Percentiles rank a stretch among this genome's conserved stretches.
Conservation (phyloP, 805 yeast species). For the Monosporozyma aerobia region DNA sequence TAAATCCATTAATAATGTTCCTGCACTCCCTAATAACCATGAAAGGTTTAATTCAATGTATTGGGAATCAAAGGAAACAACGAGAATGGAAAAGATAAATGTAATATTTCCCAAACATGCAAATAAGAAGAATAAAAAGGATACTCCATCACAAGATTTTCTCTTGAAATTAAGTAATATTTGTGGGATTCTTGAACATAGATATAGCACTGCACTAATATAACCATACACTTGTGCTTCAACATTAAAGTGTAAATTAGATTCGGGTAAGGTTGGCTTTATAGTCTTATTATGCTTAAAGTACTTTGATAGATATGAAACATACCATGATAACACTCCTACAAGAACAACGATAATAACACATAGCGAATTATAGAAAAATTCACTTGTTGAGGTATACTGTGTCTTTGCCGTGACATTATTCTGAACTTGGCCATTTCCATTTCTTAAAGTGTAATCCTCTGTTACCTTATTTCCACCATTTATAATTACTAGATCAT, state of each 20-base stretch:
- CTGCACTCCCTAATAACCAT: slow-evolving; percentile 88
- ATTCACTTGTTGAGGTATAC: slow-evolving; percentile 13
- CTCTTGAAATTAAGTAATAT: slow-evolving; percentile 74
- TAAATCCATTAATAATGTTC: slow-evolving; percentile 80
- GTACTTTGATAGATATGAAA: slow-evolving; percentile 38
- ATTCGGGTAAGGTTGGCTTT: slow-evolving; percentile 23
- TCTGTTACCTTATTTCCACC: background rate
- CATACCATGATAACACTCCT: slow-evolving; percentile 83
- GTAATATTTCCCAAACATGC: slow-evolving; percentile 93
- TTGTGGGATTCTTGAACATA: slow-evolving; percentile 91
- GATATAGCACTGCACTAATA: slow-evolving; percentile 59
- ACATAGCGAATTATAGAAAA: slow-evolving; percentile 34
- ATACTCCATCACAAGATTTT: slow-evolving; percentile 90
- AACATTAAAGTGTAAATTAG: slow-evolving; percentile 48
- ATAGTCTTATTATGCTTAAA: background rate
- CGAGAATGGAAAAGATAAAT: slow-evolving; percentile 76
- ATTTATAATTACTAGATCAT: background rate
- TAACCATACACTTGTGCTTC: slow-evolving; percentile 84
- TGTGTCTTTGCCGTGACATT: slow-evolving; percentile 9
- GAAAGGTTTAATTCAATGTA: slow-evolving; percentile 76
- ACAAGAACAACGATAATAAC: slow-evolving; percentile 59
- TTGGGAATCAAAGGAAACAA: slow-evolving; percentile 58
- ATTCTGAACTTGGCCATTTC: too few species aligned
- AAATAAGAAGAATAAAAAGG: slow-evolving; percentile 85
- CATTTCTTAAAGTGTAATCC: background rate